A percentile compares a stretch with the other conserved stretches of the same genome.
phyloP scores from a whole-genome alignment of 1,284 basidiomycete genomes.

The Trametes sp. region DNA sequence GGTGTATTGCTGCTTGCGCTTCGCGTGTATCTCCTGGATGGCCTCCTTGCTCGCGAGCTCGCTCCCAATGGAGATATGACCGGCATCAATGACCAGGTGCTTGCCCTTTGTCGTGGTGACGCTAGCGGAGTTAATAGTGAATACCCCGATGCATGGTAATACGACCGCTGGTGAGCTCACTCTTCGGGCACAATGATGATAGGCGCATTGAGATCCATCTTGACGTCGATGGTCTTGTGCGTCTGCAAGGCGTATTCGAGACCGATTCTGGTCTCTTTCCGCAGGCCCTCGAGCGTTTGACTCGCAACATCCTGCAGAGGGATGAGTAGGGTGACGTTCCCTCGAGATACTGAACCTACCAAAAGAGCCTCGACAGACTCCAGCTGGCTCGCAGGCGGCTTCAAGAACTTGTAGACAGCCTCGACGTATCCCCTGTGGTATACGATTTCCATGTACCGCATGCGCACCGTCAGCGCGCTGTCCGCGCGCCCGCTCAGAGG shows the following conservation, averaged over 20 bases:
- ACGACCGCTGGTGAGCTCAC: constrained; percentile 50
- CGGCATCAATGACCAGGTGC: constrained; percentile 95
- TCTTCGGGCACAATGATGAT: constrained; percentile 98
- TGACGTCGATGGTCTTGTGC: constrained; percentile 96
- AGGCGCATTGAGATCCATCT: constrained; percentile 96
- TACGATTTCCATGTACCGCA: constrained; percentile 98
- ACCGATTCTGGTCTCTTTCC: constrained; percentile 95
- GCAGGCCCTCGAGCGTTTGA: constrained; percentile 92
- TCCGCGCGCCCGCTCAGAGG: constrained; percentile 95
- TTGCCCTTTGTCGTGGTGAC: constrained; percentile 82
- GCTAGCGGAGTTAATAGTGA: constrained; percentile 46
- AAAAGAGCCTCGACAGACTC: constrained; percentile 94
- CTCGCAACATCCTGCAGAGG: constrained; percentile 84
- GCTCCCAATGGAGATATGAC: constrained; percentile 94
- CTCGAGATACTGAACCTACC: constrained; percentile 52
- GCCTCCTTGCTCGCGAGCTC: constrained; percentile 88
- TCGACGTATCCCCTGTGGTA: constrained; percentile 97
- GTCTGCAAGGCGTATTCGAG: constrained; percentile 93
- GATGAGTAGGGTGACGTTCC: constrained; percentile 5
- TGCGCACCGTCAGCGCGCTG: constrained; percentile 87
- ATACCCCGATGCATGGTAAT: background rate
- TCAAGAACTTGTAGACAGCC: constrained; percentile 92
- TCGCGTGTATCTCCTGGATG: constrained; percentile 83
- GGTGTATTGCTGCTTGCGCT: constrained; percentile 87
- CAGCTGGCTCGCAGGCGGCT: constrained; percentile 93